Percentiles rank a stretch among this genome's conserved stretches.
Evolutionary conservation across 129 eudicot genomes (phyloP).

Genomic region (Escallonia herrerae): DNA sequence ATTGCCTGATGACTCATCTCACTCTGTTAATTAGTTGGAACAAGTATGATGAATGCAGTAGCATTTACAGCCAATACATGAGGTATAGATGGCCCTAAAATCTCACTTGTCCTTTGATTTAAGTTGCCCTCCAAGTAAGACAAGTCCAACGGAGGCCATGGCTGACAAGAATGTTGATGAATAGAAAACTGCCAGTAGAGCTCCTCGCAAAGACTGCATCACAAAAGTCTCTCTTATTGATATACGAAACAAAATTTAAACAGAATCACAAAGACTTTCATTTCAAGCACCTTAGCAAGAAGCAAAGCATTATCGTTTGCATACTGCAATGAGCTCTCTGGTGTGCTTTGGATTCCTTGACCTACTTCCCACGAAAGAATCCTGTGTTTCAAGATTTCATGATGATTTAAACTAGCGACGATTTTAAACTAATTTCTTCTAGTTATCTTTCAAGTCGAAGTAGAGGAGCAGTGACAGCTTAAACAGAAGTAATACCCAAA

Average conservation of each 20-base stretch:
- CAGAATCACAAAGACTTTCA: not conserved
- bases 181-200: constrained; percentile 51
- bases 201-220: constrained; percentile 81
- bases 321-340: constrained; percentile 71
- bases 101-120: constrained; percentile 52
- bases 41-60: not conserved
- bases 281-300: constrained; percentile 63
- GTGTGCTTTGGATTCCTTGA: constrained; percentile 74
- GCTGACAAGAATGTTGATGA: constrained; percentile 62
- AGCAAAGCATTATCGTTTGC: constrained; percentile 79
- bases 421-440: not conserved
- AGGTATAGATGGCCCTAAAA: constrained; percentile 6
- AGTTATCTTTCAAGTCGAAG: not conserved
- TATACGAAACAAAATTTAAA: constrained; percentile 1
- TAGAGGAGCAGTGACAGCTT: not conserved
- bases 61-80: constrained; percentile 8
- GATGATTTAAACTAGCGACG: too few relatives aligned
- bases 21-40: not conserved
- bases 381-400: constrained; percentile 22
- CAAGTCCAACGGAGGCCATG: constrained; percentile 52
- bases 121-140: constrained; percentile 48
- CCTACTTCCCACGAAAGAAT: constrained; percentile 72
- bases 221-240: not conserved
- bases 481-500: constrained; percentile 44
- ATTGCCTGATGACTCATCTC: too few relatives aligned